Evolutionary conservation across 1,139 yeast genomes (phyloP).

Genomic region (Pichia sp.): DNA sequence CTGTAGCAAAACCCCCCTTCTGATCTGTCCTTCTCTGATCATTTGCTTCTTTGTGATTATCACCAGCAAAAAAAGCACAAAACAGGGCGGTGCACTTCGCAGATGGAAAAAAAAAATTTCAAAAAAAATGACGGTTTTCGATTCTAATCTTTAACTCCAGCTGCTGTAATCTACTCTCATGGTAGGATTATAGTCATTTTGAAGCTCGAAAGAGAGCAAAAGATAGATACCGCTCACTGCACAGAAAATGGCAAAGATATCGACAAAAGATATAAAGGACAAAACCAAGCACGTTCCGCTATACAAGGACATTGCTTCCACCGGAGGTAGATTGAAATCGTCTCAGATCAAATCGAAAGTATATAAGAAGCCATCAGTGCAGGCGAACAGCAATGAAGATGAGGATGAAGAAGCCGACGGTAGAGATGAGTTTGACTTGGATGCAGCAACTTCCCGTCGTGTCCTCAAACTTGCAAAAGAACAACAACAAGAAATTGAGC

Average conservation of each 20-base stretch:
- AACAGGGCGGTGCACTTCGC: background rate
- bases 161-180: background rate
- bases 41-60: background rate
- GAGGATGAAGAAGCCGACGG: conserved; percentile 38
- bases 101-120: conserved; percentile 1
- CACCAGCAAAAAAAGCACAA: background rate
- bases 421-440: conserved; percentile 62
- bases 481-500: conserved; percentile 83
- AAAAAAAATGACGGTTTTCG: conserved; percentile 1
- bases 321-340: conserved; percentile 62
- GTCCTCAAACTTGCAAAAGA: conserved; percentile 84
- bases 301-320: conserved; percentile 67
- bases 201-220: background rate
- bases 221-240: background rate
- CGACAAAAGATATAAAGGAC: conserved; percentile 46
- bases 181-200: background rate
- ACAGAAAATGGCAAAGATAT: conserved; percentile 57
- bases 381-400: conserved; percentile 20
- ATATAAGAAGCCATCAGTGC: conserved; percentile 15
- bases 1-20: background rate
- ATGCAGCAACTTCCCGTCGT: conserved; percentile 78
- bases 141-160: background rate
- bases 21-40: background rate
- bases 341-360: conserved; percentile 32
- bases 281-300: conserved; percentile 74